A percentile compares a stretch with the other conserved stretches of the same genome.
These are phyloP conservation scores for Erigeron canadensis DNA, from an alignment of 129 eudicot species.

Conservation along the genomic window DNA sequence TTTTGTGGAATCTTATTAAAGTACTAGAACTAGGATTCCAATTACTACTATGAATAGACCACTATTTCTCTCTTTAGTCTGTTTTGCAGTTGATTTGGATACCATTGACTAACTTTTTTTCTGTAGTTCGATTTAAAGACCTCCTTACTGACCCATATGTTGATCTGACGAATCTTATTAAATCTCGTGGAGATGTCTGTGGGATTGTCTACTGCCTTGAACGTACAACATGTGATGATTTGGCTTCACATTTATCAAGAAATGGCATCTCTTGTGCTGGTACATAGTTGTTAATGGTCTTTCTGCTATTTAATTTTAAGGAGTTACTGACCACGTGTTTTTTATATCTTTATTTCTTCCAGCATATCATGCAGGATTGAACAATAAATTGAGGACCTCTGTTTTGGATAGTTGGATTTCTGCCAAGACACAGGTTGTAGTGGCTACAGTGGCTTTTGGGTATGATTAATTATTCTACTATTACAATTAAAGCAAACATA, in stretches of 20 bases:
- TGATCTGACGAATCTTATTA: conserved; percentile 70
- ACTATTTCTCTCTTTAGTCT: background rate
- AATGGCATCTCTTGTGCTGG: conserved; percentile 85
- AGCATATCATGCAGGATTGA: conserved; percentile 98
- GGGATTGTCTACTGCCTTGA: conserved; percentile 95
- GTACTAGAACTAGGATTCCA: conserved; percentile 1
- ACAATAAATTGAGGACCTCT: conserved; percentile 77
- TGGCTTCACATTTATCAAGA: conserved; percentile 68
- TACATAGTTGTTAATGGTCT: conserved; percentile 23
- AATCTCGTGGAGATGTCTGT: conserved; percentile 78
- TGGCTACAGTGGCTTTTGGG: conserved; percentile 99
- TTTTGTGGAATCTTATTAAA: conserved; percentile 12
- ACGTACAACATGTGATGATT: conserved; percentile 78
- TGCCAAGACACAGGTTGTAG: conserved; percentile 82
- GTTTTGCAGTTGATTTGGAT: conserved; percentile 1
- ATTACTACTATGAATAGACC: background rate
- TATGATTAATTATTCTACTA: conserved; percentile 32
- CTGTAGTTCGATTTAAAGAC: conserved; percentile 88
- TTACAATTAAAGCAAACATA: conserved; percentile 10
- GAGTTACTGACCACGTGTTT: conserved; percentile 15
- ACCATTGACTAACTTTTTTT: conserved; percentile 18
- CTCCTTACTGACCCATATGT: conserved; percentile 71
- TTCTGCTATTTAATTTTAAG: conserved; percentile 19
- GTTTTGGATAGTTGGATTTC: conserved; percentile 96
- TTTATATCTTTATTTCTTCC: conserved; percentile 23